phyloP scores from a whole-genome alignment of 106 monocot genomes.

The Vanilla planifolia region DNA sequence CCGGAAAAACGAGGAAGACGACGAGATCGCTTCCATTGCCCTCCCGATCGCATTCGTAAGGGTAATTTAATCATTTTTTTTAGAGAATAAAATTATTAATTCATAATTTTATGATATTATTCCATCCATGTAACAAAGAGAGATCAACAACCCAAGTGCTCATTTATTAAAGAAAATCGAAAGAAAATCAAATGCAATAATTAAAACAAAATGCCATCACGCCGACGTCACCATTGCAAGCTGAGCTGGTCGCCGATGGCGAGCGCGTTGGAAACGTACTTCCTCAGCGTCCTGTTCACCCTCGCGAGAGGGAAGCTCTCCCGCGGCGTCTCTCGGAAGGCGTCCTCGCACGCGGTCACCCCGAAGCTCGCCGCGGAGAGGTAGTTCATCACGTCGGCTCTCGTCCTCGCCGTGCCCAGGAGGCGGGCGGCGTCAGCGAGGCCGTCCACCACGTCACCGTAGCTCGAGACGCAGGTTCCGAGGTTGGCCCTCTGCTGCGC shows the following conservation, averaged over 20 bases:
- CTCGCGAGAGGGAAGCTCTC: neutral
- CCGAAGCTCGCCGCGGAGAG: slow-evolving; percentile 11
- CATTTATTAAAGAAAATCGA: too few species aligned
- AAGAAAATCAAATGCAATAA: too few species aligned
- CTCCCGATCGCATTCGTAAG: too few species aligned
- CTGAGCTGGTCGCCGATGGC: slow-evolving; percentile 11
- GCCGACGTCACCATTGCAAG: slow-evolving; percentile 3
- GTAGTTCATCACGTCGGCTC: slow-evolving; percentile 7
- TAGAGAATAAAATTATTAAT: too few species aligned
- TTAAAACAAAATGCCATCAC: too few species aligned
- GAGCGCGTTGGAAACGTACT: slow-evolving; percentile 6
- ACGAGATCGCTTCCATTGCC: too few species aligned
- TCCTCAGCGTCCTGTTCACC: slow-evolving; percentile 4
- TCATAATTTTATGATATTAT: too few species aligned
- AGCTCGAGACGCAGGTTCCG: neutral
- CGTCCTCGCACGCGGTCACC: slow-evolving; percentile 6
- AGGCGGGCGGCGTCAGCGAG: neutral
- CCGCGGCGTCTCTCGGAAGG: neutral
- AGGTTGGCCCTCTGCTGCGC: neutral
- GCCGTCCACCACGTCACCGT: slow-evolving; percentile 5
- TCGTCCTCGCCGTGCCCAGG: neutral
- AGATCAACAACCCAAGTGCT: too few species aligned
- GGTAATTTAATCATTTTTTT: too few species aligned
- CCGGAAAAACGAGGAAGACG: too few species aligned
- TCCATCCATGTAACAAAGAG: too few species aligned